These are phyloP conservation scores for Barnettozyma californica DNA, from an alignment of 805 yeast species.

Conservation along the genomic window DNA sequence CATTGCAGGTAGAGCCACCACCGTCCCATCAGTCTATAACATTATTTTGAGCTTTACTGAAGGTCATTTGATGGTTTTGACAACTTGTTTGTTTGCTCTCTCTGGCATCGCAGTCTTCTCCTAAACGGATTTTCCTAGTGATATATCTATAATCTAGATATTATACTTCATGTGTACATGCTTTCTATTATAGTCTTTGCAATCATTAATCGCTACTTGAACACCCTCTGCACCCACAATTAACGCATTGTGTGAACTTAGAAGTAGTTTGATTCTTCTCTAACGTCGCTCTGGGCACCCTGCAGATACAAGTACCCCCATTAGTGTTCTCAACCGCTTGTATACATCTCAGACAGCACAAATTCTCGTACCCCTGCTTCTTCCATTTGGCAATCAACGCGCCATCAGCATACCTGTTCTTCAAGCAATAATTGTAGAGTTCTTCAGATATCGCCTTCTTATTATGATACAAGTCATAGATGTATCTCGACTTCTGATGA, in stretches of 20 bases:
- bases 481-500: conserved; percentile 71
- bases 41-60: conserved; percentile 7
- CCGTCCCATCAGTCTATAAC: conserved; percentile 19
- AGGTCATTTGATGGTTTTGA: conserved; percentile 3
- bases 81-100: conserved; percentile 8
- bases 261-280: conserved; percentile 27
- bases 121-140: conserved; percentile 10
- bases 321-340: conserved; percentile 56
- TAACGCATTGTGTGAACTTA: conserved; percentile 53
- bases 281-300: conserved; percentile 67
- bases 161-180: background rate
- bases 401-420: conserved; percentile 60
- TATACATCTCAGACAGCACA: conserved; percentile 82
- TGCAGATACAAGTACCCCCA: conserved; percentile 71
- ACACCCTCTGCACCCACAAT: conserved; percentile 86
- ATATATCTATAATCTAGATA: background rate
- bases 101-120: conserved; percentile 13
- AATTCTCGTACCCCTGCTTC: conserved; percentile 77
- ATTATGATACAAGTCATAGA: conserved; percentile 68
- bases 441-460: conserved; percentile 61
- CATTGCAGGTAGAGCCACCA: conserved; percentile 19
- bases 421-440: conserved; percentile 68
- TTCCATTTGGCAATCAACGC: conserved; percentile 80
- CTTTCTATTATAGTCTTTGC: background rate
- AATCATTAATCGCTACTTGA: conserved; percentile 56